Percentiles rank a stretch among this genome's conserved stretches.
Evolutionary conservation across 352 stramenopile genomes (phyloP).

Genomic region (Globisporangium mamillatum): DNA sequence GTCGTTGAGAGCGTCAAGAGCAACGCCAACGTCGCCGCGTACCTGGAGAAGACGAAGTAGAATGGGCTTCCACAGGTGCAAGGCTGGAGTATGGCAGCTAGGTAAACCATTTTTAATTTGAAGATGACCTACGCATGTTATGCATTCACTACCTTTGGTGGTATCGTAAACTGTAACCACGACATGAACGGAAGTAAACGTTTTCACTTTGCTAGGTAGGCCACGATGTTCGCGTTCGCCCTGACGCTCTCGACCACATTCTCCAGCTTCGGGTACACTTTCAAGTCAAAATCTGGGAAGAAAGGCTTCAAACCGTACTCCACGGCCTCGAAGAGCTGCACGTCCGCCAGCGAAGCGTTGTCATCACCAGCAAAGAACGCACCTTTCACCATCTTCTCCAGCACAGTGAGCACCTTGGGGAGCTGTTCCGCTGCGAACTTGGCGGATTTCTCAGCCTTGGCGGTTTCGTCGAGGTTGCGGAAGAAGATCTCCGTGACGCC

Average conservation of each 20-base stretch:
- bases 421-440: constrained; percentile 27
- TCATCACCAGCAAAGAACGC: constrained; percentile 31
- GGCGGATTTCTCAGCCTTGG: constrained; percentile 33
- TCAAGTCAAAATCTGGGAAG: constrained; percentile 20
- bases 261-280: constrained; percentile 35
- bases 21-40: constrained; percentile 34
- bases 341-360: constrained; percentile 31
- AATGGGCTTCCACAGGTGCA: no score
- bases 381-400: constrained; percentile 30
- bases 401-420: constrained; percentile 26
- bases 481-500: constrained; percentile 3
- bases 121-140: no score
- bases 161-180: no score
- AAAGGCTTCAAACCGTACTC: constrained; percentile 27
- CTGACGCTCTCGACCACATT: constrained; percentile 33
- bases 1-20: constrained; percentile 34
- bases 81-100: no score
- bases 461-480: constrained; percentile 21
- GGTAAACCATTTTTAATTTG: no score
- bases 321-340: constrained; percentile 45
- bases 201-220: constrained; percentile 31
- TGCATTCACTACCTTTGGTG: no score
- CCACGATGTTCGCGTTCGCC: constrained; percentile 26
- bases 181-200: neutral
- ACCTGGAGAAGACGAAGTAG: constrained; percentile 16